Conservation (phyloP, 1,284 basidiomycete species). For the Porodaedalea pini region DNA sequence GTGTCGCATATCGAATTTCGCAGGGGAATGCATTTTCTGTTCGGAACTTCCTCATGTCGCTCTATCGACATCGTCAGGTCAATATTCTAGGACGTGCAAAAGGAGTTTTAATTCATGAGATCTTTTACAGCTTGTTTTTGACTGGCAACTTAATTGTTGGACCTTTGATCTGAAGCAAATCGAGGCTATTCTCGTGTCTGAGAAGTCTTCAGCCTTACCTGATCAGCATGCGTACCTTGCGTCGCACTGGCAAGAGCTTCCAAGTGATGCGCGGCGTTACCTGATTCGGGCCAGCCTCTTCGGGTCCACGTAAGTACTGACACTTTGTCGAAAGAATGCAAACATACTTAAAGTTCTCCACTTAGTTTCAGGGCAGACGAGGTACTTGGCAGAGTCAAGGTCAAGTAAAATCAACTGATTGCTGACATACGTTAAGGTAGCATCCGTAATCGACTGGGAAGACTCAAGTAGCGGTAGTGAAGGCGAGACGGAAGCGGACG, state of each 20-base stretch:
- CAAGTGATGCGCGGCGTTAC: constrained; percentile 60
- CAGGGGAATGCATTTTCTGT: constrained; percentile 67
- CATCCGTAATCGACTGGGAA: constrained; percentile 69
- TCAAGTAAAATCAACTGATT: constrained; percentile 5
- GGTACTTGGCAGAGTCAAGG: not conserved
- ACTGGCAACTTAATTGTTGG: constrained; percentile 61
- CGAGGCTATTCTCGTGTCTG: constrained; percentile 48
- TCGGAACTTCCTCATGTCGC: constrained; percentile 53
- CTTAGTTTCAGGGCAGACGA: constrained; percentile 10
- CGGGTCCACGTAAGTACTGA: constrained; percentile 53
- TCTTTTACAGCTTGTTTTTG: constrained; percentile 48
- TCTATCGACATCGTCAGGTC: constrained; percentile 47
- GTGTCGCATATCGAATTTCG: constrained; percentile 53
- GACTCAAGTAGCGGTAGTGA: constrained; percentile 50
- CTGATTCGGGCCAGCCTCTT: constrained; percentile 68
- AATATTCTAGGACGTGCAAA: constrained; percentile 5
- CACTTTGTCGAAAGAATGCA: not conserved
- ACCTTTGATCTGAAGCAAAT: constrained; percentile 55
- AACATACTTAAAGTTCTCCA: not conserved
- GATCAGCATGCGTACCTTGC: constrained; percentile 60
- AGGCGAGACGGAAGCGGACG: constrained; percentile 43
- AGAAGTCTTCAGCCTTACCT: constrained; percentile 49
- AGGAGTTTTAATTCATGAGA: constrained; percentile 3
- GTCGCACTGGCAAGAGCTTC: constrained; percentile 55
- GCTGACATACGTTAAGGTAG: constrained; percentile 34